Percentiles rank a stretch among this genome's conserved stretches.
Conservation (phyloP, 1,284 basidiomycete species). For the Somion occarium region DNA sequence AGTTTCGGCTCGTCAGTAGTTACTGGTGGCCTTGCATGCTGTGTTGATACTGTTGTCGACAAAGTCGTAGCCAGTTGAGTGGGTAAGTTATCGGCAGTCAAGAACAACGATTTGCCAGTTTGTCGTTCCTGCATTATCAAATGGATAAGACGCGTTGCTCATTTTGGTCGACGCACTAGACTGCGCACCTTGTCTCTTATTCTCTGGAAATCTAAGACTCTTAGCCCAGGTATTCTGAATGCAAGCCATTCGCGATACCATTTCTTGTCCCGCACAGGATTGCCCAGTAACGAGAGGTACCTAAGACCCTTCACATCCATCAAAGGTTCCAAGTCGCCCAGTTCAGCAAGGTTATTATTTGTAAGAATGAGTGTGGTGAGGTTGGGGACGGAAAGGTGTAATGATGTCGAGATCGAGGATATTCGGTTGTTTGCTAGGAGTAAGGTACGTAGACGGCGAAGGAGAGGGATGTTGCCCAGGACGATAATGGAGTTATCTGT, state of each 20-base stretch:
- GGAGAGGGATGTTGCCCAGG: slow-evolving; percentile 83
- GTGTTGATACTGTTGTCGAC: slow-evolving; percentile 65
- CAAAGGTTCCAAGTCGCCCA: slow-evolving; percentile 85
- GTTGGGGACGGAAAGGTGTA: slow-evolving; percentile 82
- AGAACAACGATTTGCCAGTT: slow-evolving; percentile 69
- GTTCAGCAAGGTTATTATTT: slow-evolving; percentile 69
- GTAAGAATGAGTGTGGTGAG: slow-evolving; percentile 73
- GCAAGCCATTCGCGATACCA: slow-evolving; percentile 96
- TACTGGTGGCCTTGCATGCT: slow-evolving; percentile 51
- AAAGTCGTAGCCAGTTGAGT: slow-evolving; percentile 81
- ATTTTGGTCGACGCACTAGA: not conserved
- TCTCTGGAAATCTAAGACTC: slow-evolving; percentile 95
- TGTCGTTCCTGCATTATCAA: slow-evolving; percentile 60
- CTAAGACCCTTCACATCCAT: slow-evolving; percentile 75
- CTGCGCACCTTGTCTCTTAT: slow-evolving; percentile 88
- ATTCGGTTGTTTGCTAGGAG: slow-evolving; percentile 88
- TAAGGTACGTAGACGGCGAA: slow-evolving; percentile 76
- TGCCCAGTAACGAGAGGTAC: slow-evolving; percentile 84
- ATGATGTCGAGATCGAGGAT: slow-evolving; percentile 73
- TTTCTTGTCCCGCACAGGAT: slow-evolving; percentile 89
- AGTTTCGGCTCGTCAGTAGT: slow-evolving; percentile 71
- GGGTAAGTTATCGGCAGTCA: slow-evolving; percentile 70
- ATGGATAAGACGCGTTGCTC: not conserved
- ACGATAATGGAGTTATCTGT: slow-evolving; percentile 93
- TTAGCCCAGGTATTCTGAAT: slow-evolving; percentile 76